Evolutionary conservation across 352 stramenopile genomes (phyloP).

Genomic region (Thraustotheca clavata): DNA sequence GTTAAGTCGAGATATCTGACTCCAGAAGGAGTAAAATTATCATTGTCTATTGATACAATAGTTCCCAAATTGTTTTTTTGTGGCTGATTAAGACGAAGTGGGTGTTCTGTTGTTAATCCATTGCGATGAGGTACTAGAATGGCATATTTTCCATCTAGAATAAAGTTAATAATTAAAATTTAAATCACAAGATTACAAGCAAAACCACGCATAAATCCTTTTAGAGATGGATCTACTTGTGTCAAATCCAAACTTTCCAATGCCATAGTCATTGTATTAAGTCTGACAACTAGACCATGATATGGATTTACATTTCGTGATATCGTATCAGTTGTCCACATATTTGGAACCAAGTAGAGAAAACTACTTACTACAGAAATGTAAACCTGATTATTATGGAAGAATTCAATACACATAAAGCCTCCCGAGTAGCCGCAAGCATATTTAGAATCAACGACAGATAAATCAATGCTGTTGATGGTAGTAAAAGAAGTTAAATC

Average conservation of each 20-base stretch:
- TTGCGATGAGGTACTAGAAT: constrained; percentile 51
- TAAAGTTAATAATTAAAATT: neutral
- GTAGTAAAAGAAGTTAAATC: constrained; percentile 41
- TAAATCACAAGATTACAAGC: constrained; percentile 36
- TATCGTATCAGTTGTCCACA: constrained; percentile 34
- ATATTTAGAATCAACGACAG: constrained; percentile 29
- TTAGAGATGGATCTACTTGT: constrained; percentile 34
- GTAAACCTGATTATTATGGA: neutral
- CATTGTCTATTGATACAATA: constrained; percentile 61
- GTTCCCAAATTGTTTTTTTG: constrained; percentile 43
- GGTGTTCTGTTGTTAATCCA: neutral
- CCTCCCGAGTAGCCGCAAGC: constrained; percentile 30
- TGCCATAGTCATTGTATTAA: constrained; percentile 58
- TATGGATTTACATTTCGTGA: constrained; percentile 42
- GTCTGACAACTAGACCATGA: constrained; percentile 44
- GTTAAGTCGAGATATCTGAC: constrained; percentile 53
- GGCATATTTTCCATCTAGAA: constrained; percentile 35
- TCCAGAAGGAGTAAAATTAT: constrained; percentile 38
- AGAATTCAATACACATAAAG: constrained; percentile 45
- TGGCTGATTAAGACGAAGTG: constrained; percentile 5
- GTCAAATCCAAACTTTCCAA: constrained; percentile 48
- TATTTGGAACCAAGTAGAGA: constrained; percentile 68
- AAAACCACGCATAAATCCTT: constrained; percentile 62
- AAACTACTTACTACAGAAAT: constrained; percentile 41
- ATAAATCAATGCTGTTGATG: constrained; percentile 43